phyloP scores from a whole-genome alignment of 139 green algal species.

The Coelastrella sp. region DNA sequence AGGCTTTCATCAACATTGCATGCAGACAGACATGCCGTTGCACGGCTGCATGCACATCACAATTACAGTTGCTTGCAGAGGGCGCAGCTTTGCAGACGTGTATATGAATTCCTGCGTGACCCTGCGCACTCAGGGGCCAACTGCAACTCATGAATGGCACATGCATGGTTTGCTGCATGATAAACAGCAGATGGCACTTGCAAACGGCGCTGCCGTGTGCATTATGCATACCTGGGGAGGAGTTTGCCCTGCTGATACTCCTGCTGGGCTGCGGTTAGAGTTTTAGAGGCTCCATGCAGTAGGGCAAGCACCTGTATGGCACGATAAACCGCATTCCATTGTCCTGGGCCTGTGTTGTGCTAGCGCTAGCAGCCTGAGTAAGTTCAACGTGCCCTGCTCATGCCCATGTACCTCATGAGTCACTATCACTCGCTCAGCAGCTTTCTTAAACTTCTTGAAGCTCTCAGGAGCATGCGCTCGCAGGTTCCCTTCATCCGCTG shows the following conservation, averaged over 20 bases:
- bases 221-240: background rate
- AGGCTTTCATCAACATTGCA: no score
- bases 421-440: constrained; percentile 23
- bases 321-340: background rate
- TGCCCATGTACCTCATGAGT: background rate
- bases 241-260: constrained; percentile 10
- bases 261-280: background rate
- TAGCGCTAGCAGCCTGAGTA: background rate
- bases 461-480: background rate
- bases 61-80: no score
- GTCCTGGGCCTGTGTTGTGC: background rate
- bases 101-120: no score
- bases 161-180: no score
- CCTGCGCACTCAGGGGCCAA: no score
- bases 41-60: no score
- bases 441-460: constrained; percentile 27
- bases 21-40: no score
- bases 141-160: no score
- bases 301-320: constrained; percentile 5
- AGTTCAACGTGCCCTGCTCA: background rate
- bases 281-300: background rate
- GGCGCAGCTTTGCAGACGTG: no score
- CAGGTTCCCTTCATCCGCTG: background rate
- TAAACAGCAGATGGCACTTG: background rate
- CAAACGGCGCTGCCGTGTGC: background rate